Percentiles rank a stretch among this genome's conserved stretches.
Conservation (phyloP, 2,329 filamentous ascomycete species). For the Elsinoe ampelina region DNA sequence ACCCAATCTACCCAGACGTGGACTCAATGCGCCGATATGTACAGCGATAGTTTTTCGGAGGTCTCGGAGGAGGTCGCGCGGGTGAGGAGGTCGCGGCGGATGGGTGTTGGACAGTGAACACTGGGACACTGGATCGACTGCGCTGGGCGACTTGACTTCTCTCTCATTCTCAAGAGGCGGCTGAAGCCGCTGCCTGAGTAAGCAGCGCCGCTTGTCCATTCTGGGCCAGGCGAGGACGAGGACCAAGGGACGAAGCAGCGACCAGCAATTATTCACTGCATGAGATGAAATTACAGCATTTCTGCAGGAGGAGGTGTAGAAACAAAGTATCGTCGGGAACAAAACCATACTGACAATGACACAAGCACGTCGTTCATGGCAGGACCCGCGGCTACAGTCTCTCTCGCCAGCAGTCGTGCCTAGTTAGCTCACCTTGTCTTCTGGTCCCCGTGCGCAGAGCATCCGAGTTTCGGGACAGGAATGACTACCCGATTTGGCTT, state of each 20-base stretch:
- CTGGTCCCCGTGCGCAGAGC: conserved; percentile 1
- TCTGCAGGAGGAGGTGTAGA: background rate
- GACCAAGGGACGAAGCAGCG: too few species aligned
- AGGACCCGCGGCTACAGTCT: background rate
- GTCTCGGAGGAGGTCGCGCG: conserved; percentile 10
- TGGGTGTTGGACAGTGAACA: background rate
- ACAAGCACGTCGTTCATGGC: background rate
- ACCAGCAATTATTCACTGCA: background rate
- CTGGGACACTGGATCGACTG: background rate
- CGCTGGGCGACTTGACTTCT: background rate
- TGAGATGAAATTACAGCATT: too few species aligned
- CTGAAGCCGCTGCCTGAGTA: conserved; percentile 7
- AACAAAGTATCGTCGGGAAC: background rate
- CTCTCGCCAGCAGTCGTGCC: conserved; percentile 2
- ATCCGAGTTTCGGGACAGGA: conserved; percentile 11
- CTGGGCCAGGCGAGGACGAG: background rate
- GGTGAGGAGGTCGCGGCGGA: conserved; percentile 9
- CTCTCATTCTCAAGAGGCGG: background rate
- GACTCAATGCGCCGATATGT: conserved; percentile 4
- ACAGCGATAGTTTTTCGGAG: conserved; percentile 6
- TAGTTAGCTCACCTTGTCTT: conserved; percentile 11
- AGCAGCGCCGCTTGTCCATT: background rate
- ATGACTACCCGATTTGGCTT: background rate
- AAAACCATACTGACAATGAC: background rate
- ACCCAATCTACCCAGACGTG: background rate